Evolutionary conservation across 2,329 filamentous ascomycete genomes (phyloP).

Genomic region (Cercospora sp.): DNA sequence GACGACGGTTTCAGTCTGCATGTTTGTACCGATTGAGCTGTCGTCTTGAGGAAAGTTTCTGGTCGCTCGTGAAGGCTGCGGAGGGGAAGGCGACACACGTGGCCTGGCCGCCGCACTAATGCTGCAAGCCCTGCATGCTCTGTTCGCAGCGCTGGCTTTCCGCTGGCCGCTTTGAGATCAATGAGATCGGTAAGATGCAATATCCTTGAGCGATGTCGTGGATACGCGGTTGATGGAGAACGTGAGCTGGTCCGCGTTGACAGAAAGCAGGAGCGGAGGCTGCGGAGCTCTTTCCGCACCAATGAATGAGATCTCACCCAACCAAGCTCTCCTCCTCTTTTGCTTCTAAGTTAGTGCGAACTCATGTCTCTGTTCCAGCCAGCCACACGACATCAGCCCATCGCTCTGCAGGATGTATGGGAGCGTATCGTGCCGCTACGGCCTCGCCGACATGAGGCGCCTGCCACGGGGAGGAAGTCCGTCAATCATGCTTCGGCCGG

Average conservation of each 20-base stretch:
- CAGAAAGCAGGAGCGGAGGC: neutral
- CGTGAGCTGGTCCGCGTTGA: neutral
- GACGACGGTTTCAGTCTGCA: neutral
- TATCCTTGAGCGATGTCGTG: neutral
- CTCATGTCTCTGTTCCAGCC: conserved; percentile 1
- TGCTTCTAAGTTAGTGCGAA: neutral
- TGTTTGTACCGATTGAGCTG: neutral
- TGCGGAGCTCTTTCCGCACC: neutral
- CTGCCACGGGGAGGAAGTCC: neutral
- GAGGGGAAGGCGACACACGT: neutral
- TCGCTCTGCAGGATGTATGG: neutral
- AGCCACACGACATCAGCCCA: conserved; percentile 1
- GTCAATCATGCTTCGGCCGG: neutral
- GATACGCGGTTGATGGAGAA: neutral
- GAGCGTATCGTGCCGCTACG: neutral
- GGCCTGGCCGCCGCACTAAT: neutral
- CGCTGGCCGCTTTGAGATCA: neutral
- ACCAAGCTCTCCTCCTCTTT: neutral
- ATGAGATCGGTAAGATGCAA: neutral
- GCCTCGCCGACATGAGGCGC: neutral
- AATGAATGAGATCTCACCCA: neutral
- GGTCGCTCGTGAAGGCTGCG: neutral
- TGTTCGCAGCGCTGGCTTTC: neutral
- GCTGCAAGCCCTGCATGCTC: neutral
- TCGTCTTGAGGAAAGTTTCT: neutral